Conservation (phyloP, 345 rosid species). For the Linum trigynum region DNA sequence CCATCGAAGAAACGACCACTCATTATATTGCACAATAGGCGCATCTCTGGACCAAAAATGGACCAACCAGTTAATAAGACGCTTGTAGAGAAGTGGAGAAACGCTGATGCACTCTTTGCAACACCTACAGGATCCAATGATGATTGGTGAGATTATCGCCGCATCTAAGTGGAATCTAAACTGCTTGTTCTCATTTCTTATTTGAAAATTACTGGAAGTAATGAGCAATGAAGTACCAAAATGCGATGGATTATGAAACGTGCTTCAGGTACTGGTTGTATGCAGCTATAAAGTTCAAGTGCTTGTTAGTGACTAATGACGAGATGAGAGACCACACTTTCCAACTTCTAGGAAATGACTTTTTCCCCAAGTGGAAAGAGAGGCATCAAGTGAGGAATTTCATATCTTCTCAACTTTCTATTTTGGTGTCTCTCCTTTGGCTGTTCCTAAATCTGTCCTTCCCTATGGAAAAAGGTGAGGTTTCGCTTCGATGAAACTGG, state of each 20-base stretch:
- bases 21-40: conserved; percentile 52
- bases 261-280: conserved; percentile 74
- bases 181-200: neutral
- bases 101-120: conserved; percentile 51
- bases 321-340: conserved; percentile 80
- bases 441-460: conserved; percentile 3
- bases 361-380: conserved; percentile 75
- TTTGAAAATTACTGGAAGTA: neutral
- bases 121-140: conserved; percentile 71
- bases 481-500: conserved; percentile 46
- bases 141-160: conserved; percentile 45
- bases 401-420: neutral
- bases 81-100: conserved; percentile 51
- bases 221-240: conserved; percentile 12
- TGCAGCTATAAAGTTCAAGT: conserved; percentile 62
- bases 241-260: conserved; percentile 18
- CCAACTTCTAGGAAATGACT: conserved; percentile 63
- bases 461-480: conserved; percentile 33
- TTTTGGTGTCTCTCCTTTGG: neutral
- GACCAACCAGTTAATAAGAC: conserved; percentile 30
- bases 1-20: conserved; percentile 64
- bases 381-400: conserved; percentile 56
- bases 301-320: conserved; percentile 59
- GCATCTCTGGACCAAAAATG: conserved; percentile 38
- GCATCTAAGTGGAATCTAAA: neutral